Base-by-base conservation (phyloP, 176 grass and related monocot genomes). In the Oryza glaberrima region DNA sequence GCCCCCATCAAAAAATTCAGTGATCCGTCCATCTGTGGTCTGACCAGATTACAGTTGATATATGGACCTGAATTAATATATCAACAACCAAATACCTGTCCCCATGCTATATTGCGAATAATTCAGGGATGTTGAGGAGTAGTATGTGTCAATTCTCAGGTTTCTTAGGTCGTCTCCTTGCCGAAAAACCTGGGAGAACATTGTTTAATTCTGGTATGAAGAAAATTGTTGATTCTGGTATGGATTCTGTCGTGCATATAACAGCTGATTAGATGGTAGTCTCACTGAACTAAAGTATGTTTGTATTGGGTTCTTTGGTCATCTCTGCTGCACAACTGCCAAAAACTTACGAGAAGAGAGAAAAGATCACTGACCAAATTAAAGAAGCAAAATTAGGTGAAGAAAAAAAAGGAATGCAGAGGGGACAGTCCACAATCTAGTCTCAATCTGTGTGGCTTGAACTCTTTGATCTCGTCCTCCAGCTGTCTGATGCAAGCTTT, bases 361-460 rank as follows among this genome's bases (percentile, higher is more conserved):
- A 5, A 20, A 13, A 69, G 35, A 35, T 32, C 23, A 14, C 3
- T 23, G 20, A 11, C 58, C 58, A 63, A 63, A 22, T 63, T 61
- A 23, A 23, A 63, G 8, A 63, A 63, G 8, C 8, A 11, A 22
- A 63, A 63, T 23, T 22, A 63, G 9, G 58, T 9, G 11, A 63
- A 1, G 44, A 16, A 7, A 23, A 67, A 67, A 45, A 32, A 35
- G 20, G 76, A 75, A 70, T 17, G 75, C 28, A 56, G 38, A 40
- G 44, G 5, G 36, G 44, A 28, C 35, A 46, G 81, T 76, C 77
- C 30, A 20, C 20, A 80, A 81, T 36, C 68, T 67, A 41, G 77
- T 81, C 77, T 68, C 74, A 86, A 68, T 75, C 69, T 86, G 41
- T 16, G 77, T 76, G 11, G 77, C 17, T 40, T 69, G 63, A 5